A percentile compares a stretch with the other conserved stretches of the same genome.
phyloP scores from a whole-genome alignment of 2,329 filamentous ascomycete species.

The Aspergillus ochraceoroseus region DNA sequence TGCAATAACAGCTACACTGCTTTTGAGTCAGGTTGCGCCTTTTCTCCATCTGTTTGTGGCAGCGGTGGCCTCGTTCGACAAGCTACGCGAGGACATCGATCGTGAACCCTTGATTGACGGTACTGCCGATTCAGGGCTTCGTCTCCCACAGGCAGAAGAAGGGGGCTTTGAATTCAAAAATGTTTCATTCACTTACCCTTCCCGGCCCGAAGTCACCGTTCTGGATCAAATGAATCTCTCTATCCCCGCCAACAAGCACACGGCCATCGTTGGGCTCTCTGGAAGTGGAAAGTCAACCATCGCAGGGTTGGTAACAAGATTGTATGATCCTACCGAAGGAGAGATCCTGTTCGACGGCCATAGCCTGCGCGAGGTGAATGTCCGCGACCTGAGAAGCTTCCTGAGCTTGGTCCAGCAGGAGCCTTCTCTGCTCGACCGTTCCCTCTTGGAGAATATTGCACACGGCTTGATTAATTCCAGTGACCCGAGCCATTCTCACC shows the following conservation, averaged over 20 bases:
- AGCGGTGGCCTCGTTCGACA: constrained; percentile 53
- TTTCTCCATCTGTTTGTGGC: constrained; percentile 47
- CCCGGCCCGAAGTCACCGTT: constrained; percentile 40
- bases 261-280: constrained; percentile 67
- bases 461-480: constrained; percentile 45
- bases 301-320: constrained; percentile 65
- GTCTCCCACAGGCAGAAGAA: constrained; percentile 23
- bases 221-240: constrained; percentile 33
- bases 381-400: constrained; percentile 24
- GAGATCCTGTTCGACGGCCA: constrained; percentile 38
- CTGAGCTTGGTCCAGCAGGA: constrained; percentile 52
- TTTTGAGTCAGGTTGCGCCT: constrained; percentile 39
- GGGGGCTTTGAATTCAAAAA: constrained; percentile 34
- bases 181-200: constrained; percentile 33
- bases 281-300: constrained; percentile 73
- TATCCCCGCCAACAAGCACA: constrained; percentile 42
- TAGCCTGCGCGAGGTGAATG: constrained; percentile 34
- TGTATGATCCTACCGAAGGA: constrained; percentile 54
- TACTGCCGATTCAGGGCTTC: constrained; percentile 22
- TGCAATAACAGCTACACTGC: constrained; percentile 30
- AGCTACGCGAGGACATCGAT: constrained; percentile 56
- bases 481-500: constrained; percentile 44
- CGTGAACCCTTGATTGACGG: constrained; percentile 46
- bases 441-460: constrained; percentile 75
- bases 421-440: constrained; percentile 74